Evolutionary conservation across 257 asterid genomes (phyloP), one percentile per base, ranked within the genome.

Genomic region (Salvia rosmarinus): DNA sequence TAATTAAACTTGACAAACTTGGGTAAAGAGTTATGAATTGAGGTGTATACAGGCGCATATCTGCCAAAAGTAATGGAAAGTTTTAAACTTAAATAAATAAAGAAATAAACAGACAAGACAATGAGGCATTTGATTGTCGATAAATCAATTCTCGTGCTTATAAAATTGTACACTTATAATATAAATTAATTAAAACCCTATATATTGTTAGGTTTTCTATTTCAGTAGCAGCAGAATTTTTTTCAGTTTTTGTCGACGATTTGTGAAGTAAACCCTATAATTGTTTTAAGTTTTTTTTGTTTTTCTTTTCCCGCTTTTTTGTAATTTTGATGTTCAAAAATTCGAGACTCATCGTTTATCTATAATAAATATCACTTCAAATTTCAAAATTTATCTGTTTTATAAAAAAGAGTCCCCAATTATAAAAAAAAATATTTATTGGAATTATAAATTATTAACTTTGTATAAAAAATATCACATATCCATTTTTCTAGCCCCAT

Each of bases 91-190:
- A 54, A 43, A 49, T 40, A 54, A 43, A 49, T 28, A 71, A 51
- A 72, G 61, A 65, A 73, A 57, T 62, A 42, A 57, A 28, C 57
- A 66, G 81, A 71, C 81, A 71, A 66, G 78, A 75, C 81, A 71
- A 67, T 25, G 67, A 59, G 78, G 71, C 81, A 71, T 25, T 79
- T 67, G 73, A 75, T 75, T 72, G 70, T 50, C 73, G 60, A 68
- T 64, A 54, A 69, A 63, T 55, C 25, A 21, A 50, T 9, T 66
- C 64, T 71, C 66, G 72, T 71, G 58, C 40, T 47, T 28, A 21
- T 21, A 67, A 68, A 61, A 25, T 50, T 47, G 21, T 14, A 4
- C 23, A 16, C 10, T 12, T 50, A 43, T 4, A 39, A 10, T 39
- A 4, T 40, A 11, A 0, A 52, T 56, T 56, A 40, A 37, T 2